Percentiles rank a stretch among this genome's conserved stretches.
These are phyloP conservation scores for Mastigamoeba balamuthi DNA, from an alignment of 78 protist species.

Conservation along the genomic window DNA sequence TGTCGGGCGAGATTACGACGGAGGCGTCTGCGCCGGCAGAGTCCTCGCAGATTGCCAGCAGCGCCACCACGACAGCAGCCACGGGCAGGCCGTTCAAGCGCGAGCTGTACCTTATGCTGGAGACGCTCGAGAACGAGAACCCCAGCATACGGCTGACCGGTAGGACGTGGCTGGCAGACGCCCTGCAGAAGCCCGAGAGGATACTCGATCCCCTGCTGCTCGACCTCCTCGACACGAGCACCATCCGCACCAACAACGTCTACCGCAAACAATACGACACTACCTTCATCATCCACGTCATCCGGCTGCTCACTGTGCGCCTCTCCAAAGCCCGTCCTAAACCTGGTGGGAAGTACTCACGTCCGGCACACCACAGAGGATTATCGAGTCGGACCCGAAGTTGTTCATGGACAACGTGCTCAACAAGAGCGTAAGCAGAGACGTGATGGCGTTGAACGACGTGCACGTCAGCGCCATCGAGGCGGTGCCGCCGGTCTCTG, in stretches of 20 bases:
- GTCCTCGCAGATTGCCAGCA: too few relatives aligned
- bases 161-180: slow-evolving; percentile 1
- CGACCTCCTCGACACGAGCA: neutral
- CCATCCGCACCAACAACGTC: neutral
- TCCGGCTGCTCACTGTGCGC: too few relatives aligned
- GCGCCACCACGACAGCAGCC: too few relatives aligned
- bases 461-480: neutral
- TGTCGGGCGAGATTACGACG: too few relatives aligned
- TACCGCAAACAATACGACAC: neutral
- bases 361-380: too few relatives aligned
- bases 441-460: neutral
- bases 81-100: too few relatives aligned
- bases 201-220: neutral
- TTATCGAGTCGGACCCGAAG: neutral
- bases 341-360: too few relatives aligned
- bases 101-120: slow-evolving; percentile 3
- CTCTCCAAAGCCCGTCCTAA: too few relatives aligned
- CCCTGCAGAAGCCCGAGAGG: neutral
- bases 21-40: too few relatives aligned
- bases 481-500: neutral
- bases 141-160: neutral
- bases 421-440: neutral
- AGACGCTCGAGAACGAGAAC: neutral
- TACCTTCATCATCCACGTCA: too few relatives aligned
- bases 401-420: neutral